phyloP scores from a whole-genome alignment of 129 eudicot species.

The Flaveria bidentis region DNA sequence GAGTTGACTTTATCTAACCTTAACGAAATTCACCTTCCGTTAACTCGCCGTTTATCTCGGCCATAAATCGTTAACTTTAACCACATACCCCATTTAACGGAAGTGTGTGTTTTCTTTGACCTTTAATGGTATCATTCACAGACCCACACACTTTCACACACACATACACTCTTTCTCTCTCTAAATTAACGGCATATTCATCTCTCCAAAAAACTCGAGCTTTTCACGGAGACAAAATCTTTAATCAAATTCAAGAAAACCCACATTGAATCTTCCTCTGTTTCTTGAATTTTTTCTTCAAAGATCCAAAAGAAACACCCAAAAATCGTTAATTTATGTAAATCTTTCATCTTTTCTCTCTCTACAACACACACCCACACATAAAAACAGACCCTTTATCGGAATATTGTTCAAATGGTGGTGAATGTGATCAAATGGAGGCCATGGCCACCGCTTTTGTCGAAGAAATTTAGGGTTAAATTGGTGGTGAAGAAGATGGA shows the following conservation, averaged over 20 bases:
- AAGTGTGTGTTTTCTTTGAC: conserved; percentile 35
- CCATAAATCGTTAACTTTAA: conserved; percentile 11
- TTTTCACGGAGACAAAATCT: conserved; percentile 38
- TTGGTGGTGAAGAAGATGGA: conserved; percentile 61
- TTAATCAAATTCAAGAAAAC: conserved; percentile 14
- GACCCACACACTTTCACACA: neutral
- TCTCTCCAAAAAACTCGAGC: conserved; percentile 32
- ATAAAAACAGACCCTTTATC: neutral
- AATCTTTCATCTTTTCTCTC: neutral
- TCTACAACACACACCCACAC: neutral
- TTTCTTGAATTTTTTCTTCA: neutral
- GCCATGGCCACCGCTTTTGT: conserved; percentile 83
- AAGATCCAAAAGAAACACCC: conserved; percentile 4
- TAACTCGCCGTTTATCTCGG: neutral
- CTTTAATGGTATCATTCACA: neutral
- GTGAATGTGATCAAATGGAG: conserved; percentile 93
- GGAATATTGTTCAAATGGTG: conserved; percentile 50
- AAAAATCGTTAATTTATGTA: too few species aligned
- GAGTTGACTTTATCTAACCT: conserved; percentile 1
- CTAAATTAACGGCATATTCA: conserved; percentile 44
- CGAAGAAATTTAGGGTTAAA: conserved; percentile 77
- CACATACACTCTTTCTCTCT: conserved; percentile 19
- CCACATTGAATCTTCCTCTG: neutral
- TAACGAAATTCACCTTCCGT: neutral
- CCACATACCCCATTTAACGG: conserved; percentile 21